These are phyloP conservation scores for Cutaneotrichosporon cutaneum DNA, from an alignment of 1,284 basidiomycete genomes.

Conservation along the genomic window DNA sequence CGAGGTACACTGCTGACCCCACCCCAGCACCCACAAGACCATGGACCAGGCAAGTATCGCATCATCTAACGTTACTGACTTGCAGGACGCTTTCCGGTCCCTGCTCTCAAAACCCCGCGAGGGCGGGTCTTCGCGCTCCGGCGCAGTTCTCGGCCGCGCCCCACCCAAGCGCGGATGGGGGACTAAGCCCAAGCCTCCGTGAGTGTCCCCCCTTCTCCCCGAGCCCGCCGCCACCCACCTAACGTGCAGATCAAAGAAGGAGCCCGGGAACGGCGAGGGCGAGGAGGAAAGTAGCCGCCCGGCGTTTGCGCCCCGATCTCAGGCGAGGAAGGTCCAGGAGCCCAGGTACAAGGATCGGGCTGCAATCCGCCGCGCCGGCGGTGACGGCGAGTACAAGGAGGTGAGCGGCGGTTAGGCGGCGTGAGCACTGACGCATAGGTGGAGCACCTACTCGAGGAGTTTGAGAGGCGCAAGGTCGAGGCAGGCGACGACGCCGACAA, in stretches of 20 bases:
- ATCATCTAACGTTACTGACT: slow-evolving; percentile 3
- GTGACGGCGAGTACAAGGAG: slow-evolving; percentile 49
- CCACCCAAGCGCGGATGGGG: slow-evolving; percentile 43
- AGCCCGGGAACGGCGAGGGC: not conserved
- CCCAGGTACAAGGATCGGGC: slow-evolving; percentile 52
- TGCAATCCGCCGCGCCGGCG: slow-evolving; percentile 43
- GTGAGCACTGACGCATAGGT: slow-evolving; percentile 56
- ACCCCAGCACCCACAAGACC: not conserved
- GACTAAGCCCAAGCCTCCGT: slow-evolving; percentile 36
- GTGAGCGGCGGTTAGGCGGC: slow-evolving; percentile 26
- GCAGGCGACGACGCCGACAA: slow-evolving; percentile 59
- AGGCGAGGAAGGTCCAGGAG: slow-evolving; percentile 23
- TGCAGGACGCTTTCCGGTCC: slow-evolving; percentile 45
- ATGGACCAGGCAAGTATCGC: slow-evolving; percentile 41
- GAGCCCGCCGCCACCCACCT: not conserved
- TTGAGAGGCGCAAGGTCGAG: slow-evolving; percentile 64
- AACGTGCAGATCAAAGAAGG: slow-evolving; percentile 4
- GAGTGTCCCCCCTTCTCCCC: slow-evolving; percentile 15
- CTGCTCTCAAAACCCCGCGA: slow-evolving; percentile 40
- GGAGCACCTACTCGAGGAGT: slow-evolving; percentile 74
- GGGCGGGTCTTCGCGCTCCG: slow-evolving; percentile 25
- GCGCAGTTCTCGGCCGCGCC: slow-evolving; percentile 35
- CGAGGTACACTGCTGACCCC: not conserved
- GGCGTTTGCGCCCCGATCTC: slow-evolving; percentile 37
- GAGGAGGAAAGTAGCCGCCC: slow-evolving; percentile 15